Conservation (phyloP, 2,329 filamentous ascomycete species). For the Nigrospora osmanthi region DNA sequence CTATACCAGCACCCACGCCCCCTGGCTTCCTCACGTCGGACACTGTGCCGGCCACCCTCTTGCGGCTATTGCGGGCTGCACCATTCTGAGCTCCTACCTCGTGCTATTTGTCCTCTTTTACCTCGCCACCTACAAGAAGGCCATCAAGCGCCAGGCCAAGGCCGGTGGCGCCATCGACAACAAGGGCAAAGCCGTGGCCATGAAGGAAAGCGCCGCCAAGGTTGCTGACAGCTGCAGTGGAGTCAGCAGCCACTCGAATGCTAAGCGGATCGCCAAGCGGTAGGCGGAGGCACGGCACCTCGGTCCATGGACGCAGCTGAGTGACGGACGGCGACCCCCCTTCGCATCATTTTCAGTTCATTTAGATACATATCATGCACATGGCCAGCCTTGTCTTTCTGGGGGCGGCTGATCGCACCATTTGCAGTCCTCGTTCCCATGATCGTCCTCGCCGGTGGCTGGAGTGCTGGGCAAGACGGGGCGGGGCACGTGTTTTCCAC, state of each 20-base stretch:
- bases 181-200: slow-evolving; percentile 12
- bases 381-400: too few species aligned
- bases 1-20: slow-evolving; percentile 65
- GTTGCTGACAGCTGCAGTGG: slow-evolving; percentile 16
- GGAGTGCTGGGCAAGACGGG: too few species aligned
- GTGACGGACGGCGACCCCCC: too few species aligned
- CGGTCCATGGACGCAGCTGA: too few species aligned
- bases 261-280: too few species aligned
- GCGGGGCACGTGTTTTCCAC: too few species aligned
- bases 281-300: too few species aligned
- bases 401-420: too few species aligned
- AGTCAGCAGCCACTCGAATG: slow-evolving; percentile 1
- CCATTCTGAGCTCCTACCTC: slow-evolving; percentile 68
- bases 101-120: slow-evolving; percentile 75
- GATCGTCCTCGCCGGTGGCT: too few species aligned
- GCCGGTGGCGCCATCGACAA: slow-evolving; percentile 1
- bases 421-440: too few species aligned
- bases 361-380: too few species aligned
- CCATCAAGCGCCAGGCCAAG: slow-evolving; percentile 34
- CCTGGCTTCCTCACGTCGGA: slow-evolving; percentile 60
- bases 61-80: slow-evolving; percentile 66
- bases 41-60: slow-evolving; percentile 71
- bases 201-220: slow-evolving; percentile 15
- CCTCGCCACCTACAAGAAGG: slow-evolving; percentile 65
- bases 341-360: too few species aligned